phyloP scores from a whole-genome alignment of 164 flowering plant genomes.

The Aristolochia californica region DNA sequence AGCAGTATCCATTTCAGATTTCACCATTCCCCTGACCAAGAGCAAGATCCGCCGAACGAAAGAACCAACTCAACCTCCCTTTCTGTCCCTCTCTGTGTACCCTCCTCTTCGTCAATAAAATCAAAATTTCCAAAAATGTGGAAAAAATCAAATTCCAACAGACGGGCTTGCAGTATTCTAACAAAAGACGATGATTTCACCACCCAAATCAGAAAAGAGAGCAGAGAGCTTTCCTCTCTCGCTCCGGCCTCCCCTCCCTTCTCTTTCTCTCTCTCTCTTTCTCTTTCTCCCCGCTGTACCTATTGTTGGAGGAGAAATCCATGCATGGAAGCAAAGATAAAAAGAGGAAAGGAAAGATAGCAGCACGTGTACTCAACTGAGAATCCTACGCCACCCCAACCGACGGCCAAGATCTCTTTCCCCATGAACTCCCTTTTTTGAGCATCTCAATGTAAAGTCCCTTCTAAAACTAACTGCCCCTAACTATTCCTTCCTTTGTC shows the following conservation, averaged over 20 bases:
- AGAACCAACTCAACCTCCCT: neutral
- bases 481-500: slow-evolving; percentile 72
- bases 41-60: slow-evolving; percentile 2
- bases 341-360: slow-evolving; percentile 10
- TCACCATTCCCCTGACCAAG: neutral
- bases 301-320: slow-evolving; percentile 87
- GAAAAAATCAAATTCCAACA: slow-evolving; percentile 3
- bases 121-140: neutral
- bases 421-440: neutral
- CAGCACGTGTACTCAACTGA: slow-evolving; percentile 62
- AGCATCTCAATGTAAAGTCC: slow-evolving; percentile 17
- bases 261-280: too few species aligned
- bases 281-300: neutral
- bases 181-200: neutral
- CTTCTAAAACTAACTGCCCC: too few species aligned
- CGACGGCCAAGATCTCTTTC: slow-evolving; percentile 20
- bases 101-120: neutral
- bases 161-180: neutral
- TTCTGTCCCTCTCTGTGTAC: too few species aligned
- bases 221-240: slow-evolving; percentile 7
- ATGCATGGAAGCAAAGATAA: slow-evolving; percentile 77
- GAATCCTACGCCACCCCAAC: slow-evolving; percentile 39
- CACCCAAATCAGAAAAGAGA: neutral
- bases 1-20: slow-evolving; percentile 1
- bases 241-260: too few species aligned